A percentile compares a stretch with the other conserved stretches of the same genome.
These are phyloP conservation scores for Metschnikowia baotianmanensis DNA, from an alignment of 805 yeast genomes.

Conservation along the genomic window DNA sequence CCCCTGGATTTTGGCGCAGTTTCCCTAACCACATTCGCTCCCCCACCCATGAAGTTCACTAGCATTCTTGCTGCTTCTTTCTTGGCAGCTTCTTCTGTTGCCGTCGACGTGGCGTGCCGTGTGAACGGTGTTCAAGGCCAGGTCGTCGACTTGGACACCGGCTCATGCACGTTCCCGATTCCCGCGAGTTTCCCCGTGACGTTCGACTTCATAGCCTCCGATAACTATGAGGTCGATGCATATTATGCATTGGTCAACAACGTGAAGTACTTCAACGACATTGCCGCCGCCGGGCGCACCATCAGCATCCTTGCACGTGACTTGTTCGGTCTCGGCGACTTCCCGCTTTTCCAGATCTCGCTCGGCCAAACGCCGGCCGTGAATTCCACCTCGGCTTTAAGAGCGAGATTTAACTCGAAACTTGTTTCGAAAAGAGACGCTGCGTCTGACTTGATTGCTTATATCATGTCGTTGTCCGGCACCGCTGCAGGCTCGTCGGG, in stretches of 20 bases:
- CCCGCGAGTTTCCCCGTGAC: conserved; percentile 27
- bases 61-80: conserved; percentile 23
- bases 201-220: conserved; percentile 27
- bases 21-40: conserved; percentile 18
- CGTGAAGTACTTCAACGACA: conserved; percentile 33
- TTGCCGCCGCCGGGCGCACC: conserved; percentile 29
- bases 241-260: conserved; percentile 30
- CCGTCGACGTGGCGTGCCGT: conserved; percentile 37
- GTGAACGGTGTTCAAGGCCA: conserved; percentile 33
- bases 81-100: conserved; percentile 24
- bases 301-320: conserved; percentile 33
- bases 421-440: conserved; percentile 35
- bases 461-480: conserved; percentile 27
- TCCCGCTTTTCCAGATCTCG: conserved; percentile 31
- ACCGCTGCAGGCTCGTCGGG: conserved; percentile 16
- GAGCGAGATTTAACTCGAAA: conserved; percentile 32
- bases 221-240: conserved; percentile 34
- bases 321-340: conserved; percentile 23
- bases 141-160: conserved; percentile 40
- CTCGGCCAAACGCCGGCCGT: conserved; percentile 27
- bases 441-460: conserved; percentile 22
- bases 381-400: conserved; percentile 41
- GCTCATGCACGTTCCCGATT: conserved; percentile 37
- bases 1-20: too few species aligned
- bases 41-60: conserved; percentile 19